Percentiles rank a stretch among this genome's conserved stretches.
Conservation (phyloP, 495 filamentous ascomycete genomes). For the Apiosordaria backusii region DNA sequence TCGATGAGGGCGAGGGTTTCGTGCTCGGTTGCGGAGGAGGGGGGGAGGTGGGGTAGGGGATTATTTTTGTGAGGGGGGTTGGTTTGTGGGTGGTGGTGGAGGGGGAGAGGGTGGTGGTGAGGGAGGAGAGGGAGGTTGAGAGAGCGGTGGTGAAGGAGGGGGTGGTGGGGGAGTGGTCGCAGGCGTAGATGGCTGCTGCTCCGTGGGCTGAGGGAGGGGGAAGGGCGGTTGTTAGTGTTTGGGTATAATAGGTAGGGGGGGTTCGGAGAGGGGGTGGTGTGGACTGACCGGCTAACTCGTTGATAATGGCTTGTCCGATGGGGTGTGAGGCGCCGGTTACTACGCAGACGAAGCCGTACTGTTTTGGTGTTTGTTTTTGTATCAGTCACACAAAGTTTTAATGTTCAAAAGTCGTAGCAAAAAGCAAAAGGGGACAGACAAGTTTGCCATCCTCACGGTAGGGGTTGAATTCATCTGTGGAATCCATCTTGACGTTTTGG, state of each 20-base stretch:
- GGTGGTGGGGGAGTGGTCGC: constrained; percentile 28
- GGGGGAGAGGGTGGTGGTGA: constrained; percentile 40
- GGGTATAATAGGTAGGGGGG: neutral
- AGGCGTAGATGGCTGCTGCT: constrained; percentile 60
- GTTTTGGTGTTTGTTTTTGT: neutral
- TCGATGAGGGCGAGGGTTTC: constrained; percentile 59
- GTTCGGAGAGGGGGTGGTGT: neutral
- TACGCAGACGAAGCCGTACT: constrained; percentile 62
- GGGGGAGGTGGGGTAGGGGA: constrained; percentile 54
- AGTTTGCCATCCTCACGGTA: constrained; percentile 59
- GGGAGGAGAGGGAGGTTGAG: constrained; percentile 32
- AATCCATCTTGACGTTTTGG: constrained; percentile 27
- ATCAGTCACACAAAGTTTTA: neutral
- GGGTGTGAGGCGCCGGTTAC: constrained; percentile 58
- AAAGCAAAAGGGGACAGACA: constrained; percentile 30
- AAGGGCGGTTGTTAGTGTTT: constrained; percentile 13
- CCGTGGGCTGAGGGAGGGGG: constrained; percentile 47
- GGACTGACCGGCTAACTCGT: constrained; percentile 52
- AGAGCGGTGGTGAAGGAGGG: constrained; percentile 29
- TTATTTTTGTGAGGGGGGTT: constrained; percentile 53
- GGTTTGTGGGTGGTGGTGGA: constrained; percentile 34
- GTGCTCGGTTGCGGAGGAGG: constrained; percentile 43
- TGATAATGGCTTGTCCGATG: constrained; percentile 55
- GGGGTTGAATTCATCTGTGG: constrained; percentile 53
- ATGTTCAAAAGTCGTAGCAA: neutral